These are phyloP conservation scores for Laetiporus sulphureus DNA, from an alignment of 1,284 basidiomycete species.

Conservation along the genomic window DNA sequence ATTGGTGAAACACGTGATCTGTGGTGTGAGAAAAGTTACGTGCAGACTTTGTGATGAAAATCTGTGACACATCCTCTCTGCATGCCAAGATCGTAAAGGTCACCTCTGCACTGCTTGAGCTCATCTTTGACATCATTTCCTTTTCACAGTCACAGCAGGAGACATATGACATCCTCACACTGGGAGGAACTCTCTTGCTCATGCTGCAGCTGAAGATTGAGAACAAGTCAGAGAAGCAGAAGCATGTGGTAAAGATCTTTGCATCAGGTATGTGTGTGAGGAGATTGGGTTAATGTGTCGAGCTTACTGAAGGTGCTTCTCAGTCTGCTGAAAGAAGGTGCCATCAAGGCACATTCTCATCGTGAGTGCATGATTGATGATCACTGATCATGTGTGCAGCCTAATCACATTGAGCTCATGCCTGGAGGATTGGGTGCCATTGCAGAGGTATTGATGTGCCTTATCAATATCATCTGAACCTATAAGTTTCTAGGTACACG, in stretches of 20 bases:
- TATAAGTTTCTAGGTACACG: no score
- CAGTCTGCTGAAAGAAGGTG: slow-evolving; percentile 12
- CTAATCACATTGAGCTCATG: slow-evolving; percentile 33
- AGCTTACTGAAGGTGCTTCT: no score
- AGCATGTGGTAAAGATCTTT: slow-evolving; percentile 6
- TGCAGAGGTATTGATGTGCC: slow-evolving; percentile 32
- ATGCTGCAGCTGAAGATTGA: slow-evolving; percentile 3
- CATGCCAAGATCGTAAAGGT: slow-evolving; percentile 19
- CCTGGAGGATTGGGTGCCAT: slow-evolving; percentile 41
- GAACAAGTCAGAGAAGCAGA: slow-evolving; percentile 3
- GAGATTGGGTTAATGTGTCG: slow-evolving; percentile 1
- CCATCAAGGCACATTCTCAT: slow-evolving; percentile 13
- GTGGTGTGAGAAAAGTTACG: no score
- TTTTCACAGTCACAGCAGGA: slow-evolving; percentile 9
- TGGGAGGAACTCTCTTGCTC: slow-evolving; percentile 18
- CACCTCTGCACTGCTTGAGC: slow-evolving; percentile 19
- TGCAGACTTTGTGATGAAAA: no score
- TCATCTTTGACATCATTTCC: slow-evolving; percentile 33
- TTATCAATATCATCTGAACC: slow-evolving; percentile 32
- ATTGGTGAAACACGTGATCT: no score
- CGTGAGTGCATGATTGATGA: background rate
- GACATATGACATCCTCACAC: slow-evolving; percentile 22
- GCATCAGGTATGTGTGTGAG: slow-evolving; percentile 7
- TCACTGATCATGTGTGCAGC: slow-evolving; percentile 10
- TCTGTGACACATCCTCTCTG: slow-evolving; percentile 22